Conservation (phyloP, 179 eudicot species). For the Spergularia azorica region DNA sequence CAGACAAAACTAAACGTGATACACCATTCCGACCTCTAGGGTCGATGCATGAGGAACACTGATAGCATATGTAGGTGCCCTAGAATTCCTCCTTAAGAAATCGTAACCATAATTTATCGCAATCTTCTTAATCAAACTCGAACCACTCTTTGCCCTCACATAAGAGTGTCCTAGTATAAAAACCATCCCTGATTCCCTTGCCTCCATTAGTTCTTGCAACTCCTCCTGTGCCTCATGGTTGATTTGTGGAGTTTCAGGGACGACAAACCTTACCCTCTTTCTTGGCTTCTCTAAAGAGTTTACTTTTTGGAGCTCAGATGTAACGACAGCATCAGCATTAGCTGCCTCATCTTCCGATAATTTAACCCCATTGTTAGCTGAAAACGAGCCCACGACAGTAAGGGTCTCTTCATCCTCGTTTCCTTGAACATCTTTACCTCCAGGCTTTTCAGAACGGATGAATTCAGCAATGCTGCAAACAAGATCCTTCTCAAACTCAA, state of each 20-base stretch:
- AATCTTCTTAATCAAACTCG: constrained; percentile 63
- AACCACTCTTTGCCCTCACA: constrained; percentile 51
- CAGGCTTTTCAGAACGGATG: constrained; percentile 50
- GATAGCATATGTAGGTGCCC: constrained; percentile 67
- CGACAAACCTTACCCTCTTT: constrained; percentile 56
- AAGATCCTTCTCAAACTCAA: constrained; percentile 78
- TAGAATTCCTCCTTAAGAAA: constrained; percentile 66
- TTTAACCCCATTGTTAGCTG: constrained; percentile 34
- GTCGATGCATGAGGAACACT: constrained; percentile 84
- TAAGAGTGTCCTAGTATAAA: constrained; percentile 76
- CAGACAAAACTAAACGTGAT: constrained; percentile 35
- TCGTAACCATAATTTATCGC: constrained; percentile 50
- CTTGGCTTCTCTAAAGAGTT: constrained; percentile 32
- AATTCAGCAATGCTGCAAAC: constrained; percentile 76
- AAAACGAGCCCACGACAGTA: constrained; percentile 47
- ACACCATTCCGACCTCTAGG: constrained; percentile 77
- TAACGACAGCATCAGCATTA: constrained; percentile 10
- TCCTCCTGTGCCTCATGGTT: constrained; percentile 53
- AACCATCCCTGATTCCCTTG: constrained; percentile 82
- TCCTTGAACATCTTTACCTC: constrained; percentile 3
- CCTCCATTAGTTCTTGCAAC: constrained; percentile 67
- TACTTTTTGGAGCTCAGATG: constrained; percentile 28
- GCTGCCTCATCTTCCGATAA: constrained; percentile 39
- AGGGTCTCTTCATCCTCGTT: constrained; percentile 38
- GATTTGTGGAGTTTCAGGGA: constrained; percentile 54